phyloP scores from a whole-genome alignment of 2,329 filamentous ascomycete genomes.

The Colletotrichum musicola region DNA sequence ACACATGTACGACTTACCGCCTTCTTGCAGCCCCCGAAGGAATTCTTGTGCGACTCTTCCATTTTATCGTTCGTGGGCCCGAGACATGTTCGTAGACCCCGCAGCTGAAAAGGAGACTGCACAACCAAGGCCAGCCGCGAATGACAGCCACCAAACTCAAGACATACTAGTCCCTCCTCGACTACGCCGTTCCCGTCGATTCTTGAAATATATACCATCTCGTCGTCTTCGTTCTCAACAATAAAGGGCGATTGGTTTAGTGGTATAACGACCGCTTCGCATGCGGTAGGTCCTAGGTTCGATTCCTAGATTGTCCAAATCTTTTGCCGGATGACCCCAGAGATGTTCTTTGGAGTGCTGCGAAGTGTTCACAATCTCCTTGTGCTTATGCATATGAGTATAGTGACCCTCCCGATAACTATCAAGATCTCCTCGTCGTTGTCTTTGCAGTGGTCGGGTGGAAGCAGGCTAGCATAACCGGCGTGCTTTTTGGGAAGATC shows the following conservation, averaged over 20 bases:
- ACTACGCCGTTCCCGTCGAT: not conserved
- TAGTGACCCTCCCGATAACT: too few species aligned
- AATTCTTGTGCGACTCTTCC: not conserved
- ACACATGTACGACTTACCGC: accelerated
- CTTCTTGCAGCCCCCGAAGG: not conserved
- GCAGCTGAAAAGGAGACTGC: conserved; percentile 9
- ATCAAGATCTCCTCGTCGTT: too few species aligned
- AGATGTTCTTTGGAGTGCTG: too few species aligned
- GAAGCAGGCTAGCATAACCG: not conserved
- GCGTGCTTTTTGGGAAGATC: accelerated
- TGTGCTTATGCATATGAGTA: too few species aligned
- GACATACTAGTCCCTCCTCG: too few species aligned
- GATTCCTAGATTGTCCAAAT: not conserved
- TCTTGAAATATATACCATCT: not conserved
- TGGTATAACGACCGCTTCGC: not conserved
- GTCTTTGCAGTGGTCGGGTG: too few species aligned
- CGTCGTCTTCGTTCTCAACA: too few species aligned
- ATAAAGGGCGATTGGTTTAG: not conserved
- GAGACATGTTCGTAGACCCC: not conserved
- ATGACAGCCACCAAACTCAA: too few species aligned
- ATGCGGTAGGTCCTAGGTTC: not conserved
- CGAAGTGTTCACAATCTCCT: too few species aligned
- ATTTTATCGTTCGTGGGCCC: not conserved
- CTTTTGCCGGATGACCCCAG: not conserved
- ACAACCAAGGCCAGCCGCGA: too few species aligned